These are phyloP conservation scores for Nakaseomyces glabratus DNA, from an alignment of 1,139 yeast species.

Conservation along the genomic window DNA sequence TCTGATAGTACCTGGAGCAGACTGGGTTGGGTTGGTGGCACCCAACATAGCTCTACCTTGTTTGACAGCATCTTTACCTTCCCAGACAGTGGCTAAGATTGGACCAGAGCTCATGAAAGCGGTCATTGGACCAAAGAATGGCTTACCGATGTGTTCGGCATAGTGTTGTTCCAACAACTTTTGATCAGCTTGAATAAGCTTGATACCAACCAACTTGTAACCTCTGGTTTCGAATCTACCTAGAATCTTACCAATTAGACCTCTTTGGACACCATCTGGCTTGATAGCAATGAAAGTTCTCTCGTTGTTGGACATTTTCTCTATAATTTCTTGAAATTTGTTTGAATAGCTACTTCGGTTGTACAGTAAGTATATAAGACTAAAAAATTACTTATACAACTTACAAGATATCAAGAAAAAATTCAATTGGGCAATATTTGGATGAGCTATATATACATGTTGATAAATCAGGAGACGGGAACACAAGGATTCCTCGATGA, in stretches of 20 bases:
- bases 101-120: conserved; percentile 99
- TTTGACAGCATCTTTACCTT: conserved; percentile 98
- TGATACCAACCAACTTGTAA: conserved; percentile 92
- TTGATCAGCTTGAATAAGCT: conserved; percentile 84
- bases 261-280: conserved; percentile 99
- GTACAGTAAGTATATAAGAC: too few relatives aligned
- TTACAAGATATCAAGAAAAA: too few relatives aligned
- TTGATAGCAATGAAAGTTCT: conserved; percentile 98
- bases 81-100: conserved; percentile 98
- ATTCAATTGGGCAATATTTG: too few relatives aligned
- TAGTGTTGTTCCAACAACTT: conserved; percentile 85
- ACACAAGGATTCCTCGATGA: too few relatives aligned
- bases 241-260: conserved; percentile 80
- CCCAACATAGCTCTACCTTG: conserved; percentile 97
- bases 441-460: too few relatives aligned
- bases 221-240: conserved; percentile 96
- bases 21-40: conserved; percentile 96
- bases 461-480: too few relatives aligned
- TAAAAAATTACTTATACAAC: too few relatives aligned
- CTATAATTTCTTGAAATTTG: not conserved
- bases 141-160: conserved; percentile 89
- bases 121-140: conserved; percentile 93
- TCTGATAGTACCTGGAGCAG: conserved; percentile 99
- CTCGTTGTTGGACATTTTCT: conserved; percentile 35
- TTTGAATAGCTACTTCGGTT: too few relatives aligned